Conservation (phyloP, 1,284 basidiomycete species). For the Sphagnurus paluster region DNA sequence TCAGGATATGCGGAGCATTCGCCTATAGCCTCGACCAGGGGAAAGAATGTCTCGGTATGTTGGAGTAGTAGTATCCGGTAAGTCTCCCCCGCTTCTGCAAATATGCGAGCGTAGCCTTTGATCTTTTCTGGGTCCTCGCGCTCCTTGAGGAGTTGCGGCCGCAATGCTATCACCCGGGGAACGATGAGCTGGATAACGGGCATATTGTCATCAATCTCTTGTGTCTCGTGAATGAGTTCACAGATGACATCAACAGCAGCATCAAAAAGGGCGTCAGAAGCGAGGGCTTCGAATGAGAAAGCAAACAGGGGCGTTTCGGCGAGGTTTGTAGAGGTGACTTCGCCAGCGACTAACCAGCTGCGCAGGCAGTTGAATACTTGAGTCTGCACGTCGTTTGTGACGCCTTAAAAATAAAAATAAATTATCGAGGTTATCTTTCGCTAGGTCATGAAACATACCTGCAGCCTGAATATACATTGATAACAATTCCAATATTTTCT, state of each 20-base stretch:
- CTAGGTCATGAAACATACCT: conserved; percentile 52
- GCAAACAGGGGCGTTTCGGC: conserved; percentile 83
- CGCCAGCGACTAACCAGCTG: conserved; percentile 89
- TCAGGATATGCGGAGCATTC: conserved; percentile 92
- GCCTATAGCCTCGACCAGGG: conserved; percentile 94
- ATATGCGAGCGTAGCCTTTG: conserved; percentile 88
- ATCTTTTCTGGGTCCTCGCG: conserved; percentile 87
- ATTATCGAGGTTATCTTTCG: conserved; percentile 2
- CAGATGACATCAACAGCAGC: conserved; percentile 90
- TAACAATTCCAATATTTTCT: conserved; percentile 77
- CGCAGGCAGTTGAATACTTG: conserved; percentile 88
- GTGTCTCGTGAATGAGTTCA: conserved; percentile 97
- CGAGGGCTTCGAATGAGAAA: conserved; percentile 83
- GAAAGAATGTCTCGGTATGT: conserved; percentile 89
- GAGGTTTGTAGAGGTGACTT: conserved; percentile 69
- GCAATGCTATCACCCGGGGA: conserved; percentile 76
- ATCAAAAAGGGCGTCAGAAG: conserved; percentile 88
- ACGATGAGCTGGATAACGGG: conserved; percentile 86
- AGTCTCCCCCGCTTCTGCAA: conserved; percentile 95
- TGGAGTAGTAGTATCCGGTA: conserved; percentile 90
- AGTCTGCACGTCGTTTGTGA: conserved; percentile 79
- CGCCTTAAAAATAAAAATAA: conserved; percentile 50
- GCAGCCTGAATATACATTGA: conserved; percentile 88
- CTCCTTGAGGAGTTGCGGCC: conserved; percentile 57
- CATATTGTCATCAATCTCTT: conserved; percentile 96